Evolutionary conservation across 352 stramenopile species (phyloP), one percentile per base, ranked within the genome.

Genomic region (Pythium sukuiense): DNA sequence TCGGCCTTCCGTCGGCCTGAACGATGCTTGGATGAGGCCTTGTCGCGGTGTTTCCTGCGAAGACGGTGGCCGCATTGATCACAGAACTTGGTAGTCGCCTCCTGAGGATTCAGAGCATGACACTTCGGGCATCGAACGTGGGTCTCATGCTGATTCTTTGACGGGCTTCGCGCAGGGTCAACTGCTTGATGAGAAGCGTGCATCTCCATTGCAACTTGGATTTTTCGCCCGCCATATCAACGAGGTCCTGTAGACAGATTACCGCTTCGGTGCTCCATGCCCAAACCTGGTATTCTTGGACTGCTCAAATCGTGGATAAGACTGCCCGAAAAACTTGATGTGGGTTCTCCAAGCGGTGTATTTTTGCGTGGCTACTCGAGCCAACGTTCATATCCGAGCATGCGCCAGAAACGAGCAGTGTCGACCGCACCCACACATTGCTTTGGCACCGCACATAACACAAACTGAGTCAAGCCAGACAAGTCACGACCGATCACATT

Each of bases 1-100:
- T 33, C 16, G 8, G 59, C 18, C 11, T 26, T 49, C 5, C 45
- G 45, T 9, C 20, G 18, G 6, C 45, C n/a, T 24, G 45, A 52
- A 14, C n/a, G 45, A 52, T 30, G 18, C 18, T 49, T 49, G 13
- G 16, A 41, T 2, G 16, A 54, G 3, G 39, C n/a, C 26, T 54
- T 56, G 30, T 35, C 35, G 14, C n/a, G 18, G 24, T 43, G 16
- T 53, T 56, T 49, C n/a, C 27, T 26, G 3, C 32, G 35, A 1
- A 75, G 54, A 20, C 48, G 49, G 30, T 63, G 35, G 30, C 73
- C 70, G 41, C 70, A 72, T 49, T 67, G 61, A 18, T 71, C 66
- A 43, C 65, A 76, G 39, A 71, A 65, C 20, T 50, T 61, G 5
- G 56, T 11, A 33, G 33, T 6, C 9, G 11, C 29, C 3, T 59